phyloP scores from a whole-genome alignment of 148 eudicot species.

The Silene latifolia region DNA sequence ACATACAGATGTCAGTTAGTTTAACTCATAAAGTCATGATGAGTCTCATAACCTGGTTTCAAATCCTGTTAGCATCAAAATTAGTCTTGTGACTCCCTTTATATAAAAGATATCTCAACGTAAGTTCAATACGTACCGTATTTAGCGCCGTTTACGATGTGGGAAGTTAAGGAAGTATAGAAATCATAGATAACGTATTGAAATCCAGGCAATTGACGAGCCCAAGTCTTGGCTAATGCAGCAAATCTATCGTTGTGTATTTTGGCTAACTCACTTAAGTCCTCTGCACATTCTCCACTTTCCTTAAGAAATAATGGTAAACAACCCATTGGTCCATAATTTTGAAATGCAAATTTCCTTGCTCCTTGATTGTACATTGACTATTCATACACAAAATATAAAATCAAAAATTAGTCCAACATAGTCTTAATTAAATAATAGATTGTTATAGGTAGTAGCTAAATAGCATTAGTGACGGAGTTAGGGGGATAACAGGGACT shows the following conservation, averaged over 20 bases:
- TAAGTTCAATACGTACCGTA: constrained; percentile 25
- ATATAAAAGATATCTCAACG: neutral
- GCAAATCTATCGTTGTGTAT: constrained; percentile 26
- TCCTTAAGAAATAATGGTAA: constrained; percentile 16
- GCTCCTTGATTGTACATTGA: constrained; percentile 36
- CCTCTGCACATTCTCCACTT: constrained; percentile 18
- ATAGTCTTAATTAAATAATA: no score
- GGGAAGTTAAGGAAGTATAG: constrained; percentile 14
- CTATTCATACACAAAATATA: neutral
- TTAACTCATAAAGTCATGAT: no score
- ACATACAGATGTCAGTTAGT: no score
- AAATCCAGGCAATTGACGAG: constrained; percentile 28
- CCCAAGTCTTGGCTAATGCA: constrained; percentile 12
- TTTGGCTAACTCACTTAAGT: constrained; percentile 20
- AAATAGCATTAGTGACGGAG: no score
- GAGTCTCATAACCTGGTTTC: no score
- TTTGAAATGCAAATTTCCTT: constrained; percentile 39
- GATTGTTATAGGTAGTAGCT: no score
- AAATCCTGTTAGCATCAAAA: no score
- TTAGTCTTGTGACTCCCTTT: no score
- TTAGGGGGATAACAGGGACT: no score
- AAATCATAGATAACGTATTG: constrained; percentile 31
- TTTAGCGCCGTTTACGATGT: constrained; percentile 15
- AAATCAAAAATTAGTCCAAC: neutral
- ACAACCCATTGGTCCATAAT: constrained; percentile 40